Conservation (phyloP, 2,329 filamentous ascomycete species). For the Lecanicillium sp. region DNA sequence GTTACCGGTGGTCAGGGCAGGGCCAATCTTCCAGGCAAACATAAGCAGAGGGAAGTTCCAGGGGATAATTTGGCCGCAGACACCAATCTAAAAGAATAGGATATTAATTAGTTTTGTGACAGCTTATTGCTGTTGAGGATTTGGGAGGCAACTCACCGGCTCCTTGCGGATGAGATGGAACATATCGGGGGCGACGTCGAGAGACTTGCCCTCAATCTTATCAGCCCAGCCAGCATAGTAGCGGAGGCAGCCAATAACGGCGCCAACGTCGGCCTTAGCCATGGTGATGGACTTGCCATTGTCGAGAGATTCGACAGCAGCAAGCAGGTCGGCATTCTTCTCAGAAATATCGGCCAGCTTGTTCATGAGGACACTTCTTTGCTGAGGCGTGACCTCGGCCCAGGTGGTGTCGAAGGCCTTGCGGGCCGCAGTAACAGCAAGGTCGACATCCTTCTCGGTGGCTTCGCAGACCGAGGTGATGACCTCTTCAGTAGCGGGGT, state of each 20-base stretch:
- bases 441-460: slow-evolving; percentile 66
- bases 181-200: slow-evolving; percentile 63
- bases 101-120: slow-evolving; percentile 41
- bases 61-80: slow-evolving; percentile 77
- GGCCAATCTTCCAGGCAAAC: slow-evolving; percentile 71
- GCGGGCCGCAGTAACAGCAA: slow-evolving; percentile 70
- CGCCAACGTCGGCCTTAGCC: slow-evolving; percentile 58
- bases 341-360: slow-evolving; percentile 69
- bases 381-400: slow-evolving; percentile 55
- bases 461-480: slow-evolving; percentile 70
- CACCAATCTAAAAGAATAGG: slow-evolving; percentile 36
- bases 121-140: neutral
- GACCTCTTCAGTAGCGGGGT: slow-evolving; percentile 67
- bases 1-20: slow-evolving; percentile 63
- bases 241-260: slow-evolving; percentile 12
- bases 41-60: slow-evolving; percentile 80
- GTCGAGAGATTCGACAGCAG: slow-evolving; percentile 70
- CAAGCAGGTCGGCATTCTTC: slow-evolving; percentile 61
- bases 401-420: slow-evolving; percentile 67
- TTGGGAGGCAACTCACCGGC: slow-evolving; percentile 35
- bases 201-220: slow-evolving; percentile 76
- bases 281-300: slow-evolving; percentile 67
- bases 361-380: slow-evolving; percentile 56
- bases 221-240: slow-evolving; percentile 67
- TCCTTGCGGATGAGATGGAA: slow-evolving; percentile 71